A percentile compares a stretch with the other conserved stretches of the same genome.
These are phyloP conservation scores for Colletotrichum tofieldiae DNA, from an alignment of 2,329 filamentous ascomycete species.

Conservation along the genomic window DNA sequence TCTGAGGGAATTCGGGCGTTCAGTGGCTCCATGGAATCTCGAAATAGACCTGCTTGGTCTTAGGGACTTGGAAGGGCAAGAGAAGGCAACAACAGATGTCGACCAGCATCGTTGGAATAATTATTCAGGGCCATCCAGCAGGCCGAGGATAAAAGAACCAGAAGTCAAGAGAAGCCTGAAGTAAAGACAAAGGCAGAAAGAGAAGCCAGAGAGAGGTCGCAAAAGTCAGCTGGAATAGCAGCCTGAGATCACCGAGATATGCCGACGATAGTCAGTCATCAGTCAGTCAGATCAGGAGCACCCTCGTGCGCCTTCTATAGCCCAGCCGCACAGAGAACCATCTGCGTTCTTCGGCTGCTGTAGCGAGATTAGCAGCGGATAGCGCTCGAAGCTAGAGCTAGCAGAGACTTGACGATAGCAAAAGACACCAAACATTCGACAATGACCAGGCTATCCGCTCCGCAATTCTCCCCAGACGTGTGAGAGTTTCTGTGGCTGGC, in stretches of 20 bases:
- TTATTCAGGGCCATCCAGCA: constrained; percentile 38
- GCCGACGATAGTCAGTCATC: constrained; percentile 44
- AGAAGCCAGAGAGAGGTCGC: constrained; percentile 42
- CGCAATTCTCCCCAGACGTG: constrained; percentile 57
- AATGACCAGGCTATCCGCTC: constrained; percentile 60
- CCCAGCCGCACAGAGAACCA: constrained; percentile 61
- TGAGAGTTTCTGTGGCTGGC: constrained; percentile 49
- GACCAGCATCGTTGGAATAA: constrained; percentile 27
- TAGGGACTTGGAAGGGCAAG: constrained; percentile 37
- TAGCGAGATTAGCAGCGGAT: constrained; percentile 72
- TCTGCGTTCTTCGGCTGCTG: constrained; percentile 62
- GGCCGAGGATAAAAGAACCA: constrained; percentile 32
- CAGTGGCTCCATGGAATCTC: constrained; percentile 33
- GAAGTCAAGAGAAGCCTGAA: constrained; percentile 42
- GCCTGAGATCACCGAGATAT: constrained; percentile 43
- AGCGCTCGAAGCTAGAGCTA: constrained; percentile 78
- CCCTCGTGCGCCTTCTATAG: constrained; percentile 58
- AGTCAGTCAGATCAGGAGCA: constrained; percentile 41
- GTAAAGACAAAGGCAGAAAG: constrained; percentile 27
- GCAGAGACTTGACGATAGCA: constrained; percentile 81
- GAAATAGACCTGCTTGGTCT: constrained; percentile 29
- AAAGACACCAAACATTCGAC: constrained; percentile 68
- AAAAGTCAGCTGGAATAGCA: constrained; percentile 42
- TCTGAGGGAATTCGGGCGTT: constrained; percentile 25
- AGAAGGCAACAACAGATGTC: constrained; percentile 28